Evolutionary conservation across 2,329 filamentous ascomycete species (phyloP), one percentile per base, ranked within the genome.

Genomic region (Sclerotinia spermophila): DNA sequence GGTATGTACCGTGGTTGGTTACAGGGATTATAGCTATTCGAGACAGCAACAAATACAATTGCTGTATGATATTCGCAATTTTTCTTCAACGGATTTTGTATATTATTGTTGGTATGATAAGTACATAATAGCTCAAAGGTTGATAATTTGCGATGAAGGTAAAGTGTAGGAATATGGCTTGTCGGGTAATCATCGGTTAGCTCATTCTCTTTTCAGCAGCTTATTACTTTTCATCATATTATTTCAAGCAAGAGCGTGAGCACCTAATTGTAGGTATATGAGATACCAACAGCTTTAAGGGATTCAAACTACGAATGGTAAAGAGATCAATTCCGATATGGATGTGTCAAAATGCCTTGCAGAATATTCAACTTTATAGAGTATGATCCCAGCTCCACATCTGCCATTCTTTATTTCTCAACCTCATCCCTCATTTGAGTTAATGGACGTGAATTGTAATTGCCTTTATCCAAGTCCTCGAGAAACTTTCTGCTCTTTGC

Each of bases 401-500:
- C 19, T 56, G 15, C 33, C n/a, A 30, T 27, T 21, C 53, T 53
- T 68, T 35, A 67, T 70, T 69, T 56, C 71, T 62, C 67, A 38
- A 69, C 67, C 6, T 58, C 69, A 38, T 56, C 69, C 10, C 42
- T 68, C 38, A 30, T 51, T 70, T 60, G 53, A 33, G 59, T 10
- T n/a, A 45, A 48, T 42, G n/a, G 70, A 68, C 67, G 71, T 64
- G 27, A 59, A 69, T 55, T 67, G 17, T 68, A 67, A 40, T 53
- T 65, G 5, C 62, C 71, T 24, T 68, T 70, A 44, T 76, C 77
- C 33, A 83, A 68, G 35, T 78, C 77, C 73, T 83, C 84, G 55
- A 92, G 78, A 73, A 91, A 84, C 60, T 81, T 81, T 75, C 84
- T 86, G 55, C 87, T 86, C 74, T 86, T 85, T 45, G 83, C 85